A percentile compares a stretch with the other conserved stretches of the same genome.
Conservation (phyloP, 495 filamentous ascomycete genomes). For the Tuber indicum region DNA sequence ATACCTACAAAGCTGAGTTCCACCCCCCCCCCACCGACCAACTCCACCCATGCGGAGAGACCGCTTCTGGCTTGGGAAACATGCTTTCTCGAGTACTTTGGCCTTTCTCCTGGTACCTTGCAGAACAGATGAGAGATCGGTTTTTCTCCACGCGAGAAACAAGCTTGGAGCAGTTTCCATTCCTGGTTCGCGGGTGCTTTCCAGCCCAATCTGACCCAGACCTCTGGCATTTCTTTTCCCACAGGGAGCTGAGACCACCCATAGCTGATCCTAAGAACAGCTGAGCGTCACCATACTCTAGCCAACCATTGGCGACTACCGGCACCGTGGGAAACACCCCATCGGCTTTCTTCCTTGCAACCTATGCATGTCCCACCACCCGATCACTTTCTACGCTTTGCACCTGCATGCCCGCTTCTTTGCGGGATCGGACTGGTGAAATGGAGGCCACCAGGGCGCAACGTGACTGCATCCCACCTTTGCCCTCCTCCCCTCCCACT, state of each 20-base stretch:
- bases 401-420: background rate
- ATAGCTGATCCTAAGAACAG: slow-evolving; percentile 6
- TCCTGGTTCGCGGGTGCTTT: slow-evolving; percentile 29
- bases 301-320: background rate
- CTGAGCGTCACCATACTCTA: background rate
- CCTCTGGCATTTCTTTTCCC: background rate
- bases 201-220: slow-evolving; percentile 12
- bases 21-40: background rate
- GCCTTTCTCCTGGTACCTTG: slow-evolving; percentile 15
- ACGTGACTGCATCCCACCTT: slow-evolving; percentile 17
- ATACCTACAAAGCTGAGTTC: slow-evolving; percentile 4
- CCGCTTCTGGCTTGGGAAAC: background rate
- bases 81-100: background rate
- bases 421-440: slow-evolving; percentile 8
- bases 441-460: slow-evolving; percentile 13
- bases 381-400: slow-evolving; percentile 1
- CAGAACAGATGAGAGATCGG: slow-evolving; percentile 21
- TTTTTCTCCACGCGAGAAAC: slow-evolving; percentile 17
- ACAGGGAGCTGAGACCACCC: background rate
- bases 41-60: slow-evolving; percentile 9
- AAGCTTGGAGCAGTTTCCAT: slow-evolving; percentile 25
- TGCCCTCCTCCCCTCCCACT: background rate
- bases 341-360: background rate
- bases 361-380: slow-evolving; percentile 13
- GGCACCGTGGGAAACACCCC: background rate